A percentile compares a stretch with the other conserved stretches of the same genome.
Conservation (phyloP, 352 stramenopile genomes). For the Pseudoperonospora humuli region DNA sequence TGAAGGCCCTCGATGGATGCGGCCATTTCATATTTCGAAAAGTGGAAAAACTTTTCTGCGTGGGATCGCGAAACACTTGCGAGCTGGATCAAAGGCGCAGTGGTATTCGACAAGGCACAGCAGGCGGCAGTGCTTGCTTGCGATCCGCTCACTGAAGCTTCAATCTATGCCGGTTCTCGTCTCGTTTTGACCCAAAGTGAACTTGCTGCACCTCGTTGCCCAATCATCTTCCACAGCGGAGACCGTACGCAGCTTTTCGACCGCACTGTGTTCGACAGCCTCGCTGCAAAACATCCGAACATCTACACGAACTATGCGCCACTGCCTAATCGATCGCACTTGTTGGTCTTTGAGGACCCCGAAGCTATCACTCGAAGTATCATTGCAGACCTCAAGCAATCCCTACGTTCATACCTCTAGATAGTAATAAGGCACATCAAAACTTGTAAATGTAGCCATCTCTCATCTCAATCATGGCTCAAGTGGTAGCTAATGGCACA, state of each 20-base stretch:
- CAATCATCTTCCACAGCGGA: conserved; percentile 37
- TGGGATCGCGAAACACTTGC: conserved; percentile 31
- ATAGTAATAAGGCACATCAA: too few species aligned
- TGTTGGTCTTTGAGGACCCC: too few species aligned
- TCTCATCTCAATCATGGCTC: conserved; percentile 19
- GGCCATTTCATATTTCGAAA: conserved; percentile 22
- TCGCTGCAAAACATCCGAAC: conserved; percentile 28
- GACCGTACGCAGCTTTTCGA: conserved; percentile 43
- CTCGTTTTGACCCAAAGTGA: conserved; percentile 30
- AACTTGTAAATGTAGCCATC: too few species aligned
- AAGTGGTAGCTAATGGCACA: conserved; percentile 12
- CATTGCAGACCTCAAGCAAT: too few species aligned
- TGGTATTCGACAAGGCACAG: conserved; percentile 12
- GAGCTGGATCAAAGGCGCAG: conserved; percentile 19
- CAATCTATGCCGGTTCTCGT: conserved; percentile 30
- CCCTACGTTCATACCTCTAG: too few species aligned
- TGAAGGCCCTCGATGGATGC: conserved; percentile 15
- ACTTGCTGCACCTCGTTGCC: conserved; percentile 27
- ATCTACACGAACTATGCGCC: conserved; percentile 33
- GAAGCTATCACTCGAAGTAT: too few species aligned
- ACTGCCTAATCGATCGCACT: conserved; percentile 35
- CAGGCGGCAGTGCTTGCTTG: conserved; percentile 27
- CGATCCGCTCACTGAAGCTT: conserved; percentile 34
- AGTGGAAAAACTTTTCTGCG: conserved; percentile 27
- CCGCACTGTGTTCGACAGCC: conserved; percentile 19